These are phyloP conservation scores for Exophiala viscosa DNA, from an alignment of 2,329 filamentous ascomycete species.

Conservation along the genomic window DNA sequence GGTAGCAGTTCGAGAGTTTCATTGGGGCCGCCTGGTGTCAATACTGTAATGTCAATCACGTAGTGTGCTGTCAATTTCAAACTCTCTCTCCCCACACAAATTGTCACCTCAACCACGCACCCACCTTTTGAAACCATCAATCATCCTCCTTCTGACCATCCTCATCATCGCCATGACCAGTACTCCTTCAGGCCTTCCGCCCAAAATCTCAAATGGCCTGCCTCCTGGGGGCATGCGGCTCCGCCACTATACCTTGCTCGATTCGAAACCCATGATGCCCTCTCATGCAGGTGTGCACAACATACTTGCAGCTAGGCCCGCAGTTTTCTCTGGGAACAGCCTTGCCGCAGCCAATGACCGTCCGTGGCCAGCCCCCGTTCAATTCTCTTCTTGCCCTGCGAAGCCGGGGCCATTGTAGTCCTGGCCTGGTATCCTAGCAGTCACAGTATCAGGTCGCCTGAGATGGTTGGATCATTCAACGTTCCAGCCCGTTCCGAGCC, in stretches of 20 bases:
- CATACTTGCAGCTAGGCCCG: slow-evolving; percentile 25
- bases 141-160: not conserved
- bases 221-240: slow-evolving; percentile 9
- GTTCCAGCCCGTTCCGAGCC: slow-evolving; percentile 1
- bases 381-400: not conserved
- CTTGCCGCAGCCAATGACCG: slow-evolving; percentile 3
- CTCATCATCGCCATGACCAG: not conserved
- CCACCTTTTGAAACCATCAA: not conserved
- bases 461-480: slow-evolving; percentile 8
- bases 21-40: too few species aligned
- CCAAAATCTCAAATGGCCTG: not conserved
- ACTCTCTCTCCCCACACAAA: not conserved
- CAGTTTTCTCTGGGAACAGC: slow-evolving; percentile 5
- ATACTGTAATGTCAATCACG: too few species aligned
- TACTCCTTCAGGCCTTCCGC: not conserved
- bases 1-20: too few species aligned
- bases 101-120: not conserved
- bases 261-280: slow-evolving; percentile 7
- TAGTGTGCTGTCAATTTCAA: not conserved
- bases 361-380: not conserved
- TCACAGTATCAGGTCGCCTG: not conserved
- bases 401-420: not conserved
- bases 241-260: slow-evolving; percentile 11
- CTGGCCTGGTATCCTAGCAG: slow-evolving; percentile 4
- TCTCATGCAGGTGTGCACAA: slow-evolving; percentile 18